Conservation (phyloP, 106 monocot species). For the Xerophyta viscosa region DNA sequence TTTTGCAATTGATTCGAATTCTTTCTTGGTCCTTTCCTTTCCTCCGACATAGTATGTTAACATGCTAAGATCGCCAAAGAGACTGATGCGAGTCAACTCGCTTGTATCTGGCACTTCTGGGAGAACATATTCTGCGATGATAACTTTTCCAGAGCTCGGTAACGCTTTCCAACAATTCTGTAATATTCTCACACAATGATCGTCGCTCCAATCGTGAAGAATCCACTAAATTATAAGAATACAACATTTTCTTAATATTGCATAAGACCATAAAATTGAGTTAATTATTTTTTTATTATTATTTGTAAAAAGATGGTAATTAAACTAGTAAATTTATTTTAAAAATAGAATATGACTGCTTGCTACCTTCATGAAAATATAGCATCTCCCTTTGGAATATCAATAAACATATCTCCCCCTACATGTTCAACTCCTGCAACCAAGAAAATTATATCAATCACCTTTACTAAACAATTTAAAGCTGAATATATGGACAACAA, state of each 20-base stretch:
- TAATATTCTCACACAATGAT: slow-evolving; percentile 14
- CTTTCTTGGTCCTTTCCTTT: slow-evolving; percentile 22
- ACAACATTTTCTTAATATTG: too few species aligned
- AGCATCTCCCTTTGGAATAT: slow-evolving; percentile 41
- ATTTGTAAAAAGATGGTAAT: too few species aligned
- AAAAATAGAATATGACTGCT: too few species aligned
- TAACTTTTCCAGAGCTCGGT: slow-evolving; percentile 15
- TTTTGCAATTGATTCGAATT: slow-evolving; percentile 11
- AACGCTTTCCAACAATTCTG: slow-evolving; percentile 26
- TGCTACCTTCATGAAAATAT: slow-evolving; percentile 69
- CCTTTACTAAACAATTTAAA: too few species aligned
- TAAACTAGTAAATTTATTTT: too few species aligned
- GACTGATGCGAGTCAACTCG: neutral
- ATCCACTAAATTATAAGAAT: too few species aligned
- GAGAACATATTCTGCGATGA: slow-evolving; percentile 9
- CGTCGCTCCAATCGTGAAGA: slow-evolving; percentile 33
- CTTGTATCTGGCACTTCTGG: slow-evolving; percentile 3
- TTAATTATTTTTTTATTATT: too few species aligned
- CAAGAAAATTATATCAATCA: neutral
- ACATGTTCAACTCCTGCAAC: slow-evolving; percentile 22
- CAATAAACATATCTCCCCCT: slow-evolving; percentile 45
- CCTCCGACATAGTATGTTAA: slow-evolving; percentile 4
- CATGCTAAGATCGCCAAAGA: slow-evolving; percentile 12
- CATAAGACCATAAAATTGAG: too few species aligned
- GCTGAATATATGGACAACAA: too few species aligned